Evolutionary conservation across 1,284 basidiomycete species (phyloP).

Genomic region (Phellopilus nigrolimitatus): DNA sequence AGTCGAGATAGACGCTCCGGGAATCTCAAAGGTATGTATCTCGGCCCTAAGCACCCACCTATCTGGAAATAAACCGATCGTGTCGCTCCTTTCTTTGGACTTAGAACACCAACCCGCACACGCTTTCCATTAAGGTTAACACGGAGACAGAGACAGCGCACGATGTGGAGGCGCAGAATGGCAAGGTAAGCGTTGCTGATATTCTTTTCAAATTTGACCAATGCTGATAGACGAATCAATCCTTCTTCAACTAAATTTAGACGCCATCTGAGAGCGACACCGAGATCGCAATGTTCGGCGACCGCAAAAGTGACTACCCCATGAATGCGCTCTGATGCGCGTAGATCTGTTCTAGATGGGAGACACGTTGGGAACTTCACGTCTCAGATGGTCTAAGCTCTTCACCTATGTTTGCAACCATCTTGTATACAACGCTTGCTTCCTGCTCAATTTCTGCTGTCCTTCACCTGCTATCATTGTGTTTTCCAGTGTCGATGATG

Average conservation of each 20-base stretch:
- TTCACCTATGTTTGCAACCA: too few relatives aligned
- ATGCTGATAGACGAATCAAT: constrained; percentile 4
- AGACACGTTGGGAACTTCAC: too few relatives aligned
- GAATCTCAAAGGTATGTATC: not conserved
- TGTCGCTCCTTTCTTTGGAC: not conserved
- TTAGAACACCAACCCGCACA: constrained; percentile 3
- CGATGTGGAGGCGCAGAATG: constrained; percentile 5
- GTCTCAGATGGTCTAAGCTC: too few relatives aligned
- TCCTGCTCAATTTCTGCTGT: too few relatives aligned
- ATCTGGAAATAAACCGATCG: too few relatives aligned
- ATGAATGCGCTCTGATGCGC: constrained; percentile 12
- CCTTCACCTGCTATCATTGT: too few relatives aligned
- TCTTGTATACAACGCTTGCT: too few relatives aligned
- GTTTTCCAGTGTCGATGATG: too few relatives aligned
- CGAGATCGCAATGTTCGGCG: constrained; percentile 11
- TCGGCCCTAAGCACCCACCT: too few relatives aligned
- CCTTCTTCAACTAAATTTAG: constrained; percentile 9
- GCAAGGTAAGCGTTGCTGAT: constrained; percentile 15
- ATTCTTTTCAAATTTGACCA: not conserved
- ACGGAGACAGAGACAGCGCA: constrained; percentile 17
- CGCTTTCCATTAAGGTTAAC: constrained; percentile 19
- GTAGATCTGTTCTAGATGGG: too few relatives aligned
- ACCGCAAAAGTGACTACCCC: constrained; percentile 10
- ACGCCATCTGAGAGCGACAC: constrained; percentile 15
- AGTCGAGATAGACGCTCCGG: constrained; percentile 12